A percentile compares a stretch with the other conserved stretches of the same genome.
Conservation (phyloP, 257 asterid species). For the Penstemon barbatus region DNA sequence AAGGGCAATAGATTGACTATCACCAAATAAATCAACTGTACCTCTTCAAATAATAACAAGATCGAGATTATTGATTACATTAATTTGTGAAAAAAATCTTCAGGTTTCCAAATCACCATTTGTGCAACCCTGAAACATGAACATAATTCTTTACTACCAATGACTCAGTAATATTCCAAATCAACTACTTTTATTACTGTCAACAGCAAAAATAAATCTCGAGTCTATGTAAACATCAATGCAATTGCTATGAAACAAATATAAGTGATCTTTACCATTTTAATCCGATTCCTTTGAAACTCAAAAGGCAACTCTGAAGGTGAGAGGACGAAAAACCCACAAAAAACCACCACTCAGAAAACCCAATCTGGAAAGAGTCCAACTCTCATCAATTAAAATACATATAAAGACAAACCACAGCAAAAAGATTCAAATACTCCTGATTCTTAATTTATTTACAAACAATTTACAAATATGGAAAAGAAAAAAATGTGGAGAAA, state of each 20-base stretch:
- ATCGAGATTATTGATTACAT: neutral
- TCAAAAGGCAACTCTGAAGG: constrained; percentile 16
- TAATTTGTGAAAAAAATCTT: too few relatives aligned
- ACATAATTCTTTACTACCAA: neutral
- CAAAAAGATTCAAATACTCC: neutral
- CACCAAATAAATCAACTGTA: constrained; percentile 7
- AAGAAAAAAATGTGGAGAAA: constrained; percentile 21
- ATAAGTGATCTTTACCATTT: constrained; percentile 16
- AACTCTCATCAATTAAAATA: neutral
- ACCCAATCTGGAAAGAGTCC: constrained; percentile 33
- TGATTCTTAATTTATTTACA: neutral
- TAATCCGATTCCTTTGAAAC: neutral
- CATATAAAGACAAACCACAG: neutral
- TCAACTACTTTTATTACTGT: neutral
- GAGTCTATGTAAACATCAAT: neutral
- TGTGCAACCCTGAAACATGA: constrained; percentile 1
- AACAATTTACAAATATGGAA: constrained; percentile 15
- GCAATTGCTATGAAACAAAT: neutral
- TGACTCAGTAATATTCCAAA: neutral
- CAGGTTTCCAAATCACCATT: neutral
- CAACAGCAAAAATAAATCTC: neutral
- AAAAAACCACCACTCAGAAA: neutral
- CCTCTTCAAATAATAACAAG: constrained; percentile 12
- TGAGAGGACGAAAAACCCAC: constrained; percentile 19
- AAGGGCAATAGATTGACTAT: neutral